Percentiles rank a stretch among this genome's conserved stretches.
Conservation (phyloP, 2,329 filamentous ascomycete species). For the Fusarium sp. region DNA sequence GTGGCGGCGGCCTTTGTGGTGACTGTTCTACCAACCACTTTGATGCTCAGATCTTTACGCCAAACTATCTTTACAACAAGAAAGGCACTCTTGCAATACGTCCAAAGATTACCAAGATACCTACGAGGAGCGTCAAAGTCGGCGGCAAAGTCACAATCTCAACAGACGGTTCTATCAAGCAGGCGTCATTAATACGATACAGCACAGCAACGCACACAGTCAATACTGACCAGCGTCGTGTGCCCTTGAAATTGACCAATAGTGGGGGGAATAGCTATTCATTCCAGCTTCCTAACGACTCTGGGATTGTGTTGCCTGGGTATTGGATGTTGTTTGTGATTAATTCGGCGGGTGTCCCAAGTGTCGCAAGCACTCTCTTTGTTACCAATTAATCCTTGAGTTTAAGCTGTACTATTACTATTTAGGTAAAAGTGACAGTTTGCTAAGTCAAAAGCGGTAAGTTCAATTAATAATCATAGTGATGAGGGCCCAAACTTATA, state of each 20-base stretch:
- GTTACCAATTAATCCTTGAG: no score
- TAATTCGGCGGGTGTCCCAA: conserved; percentile 32
- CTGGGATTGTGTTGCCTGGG: conserved; percentile 32
- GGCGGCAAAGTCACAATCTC: conserved; percentile 13
- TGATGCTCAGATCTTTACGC: conserved; percentile 36
- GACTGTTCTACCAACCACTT: conserved; percentile 30
- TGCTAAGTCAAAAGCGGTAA: no score
- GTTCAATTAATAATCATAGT: no score
- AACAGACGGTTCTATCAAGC: background rate
- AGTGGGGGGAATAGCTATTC: conserved; percentile 13
- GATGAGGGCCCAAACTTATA: no score
- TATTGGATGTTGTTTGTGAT: conserved; percentile 41
- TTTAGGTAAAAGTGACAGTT: no score
- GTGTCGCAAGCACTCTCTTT: conserved; percentile 17
- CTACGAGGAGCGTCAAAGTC: conserved; percentile 1
- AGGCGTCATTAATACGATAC: conserved; percentile 30
- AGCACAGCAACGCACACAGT: conserved; percentile 36
- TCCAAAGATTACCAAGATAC: conserved; percentile 3
- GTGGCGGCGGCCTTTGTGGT: conserved; percentile 22
- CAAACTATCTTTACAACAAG: conserved; percentile 20
- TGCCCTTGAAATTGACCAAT: conserved; percentile 3
- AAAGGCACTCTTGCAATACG: conserved; percentile 11
- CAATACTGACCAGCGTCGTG: conserved; percentile 40
- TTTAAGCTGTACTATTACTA: no score
- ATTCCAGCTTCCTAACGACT: conserved; percentile 21